Percentiles rank a stretch among this genome's conserved stretches.
phyloP scores from a whole-genome alignment of 2,329 filamentous ascomycete genomes.

The Atkinsonella texensis region DNA sequence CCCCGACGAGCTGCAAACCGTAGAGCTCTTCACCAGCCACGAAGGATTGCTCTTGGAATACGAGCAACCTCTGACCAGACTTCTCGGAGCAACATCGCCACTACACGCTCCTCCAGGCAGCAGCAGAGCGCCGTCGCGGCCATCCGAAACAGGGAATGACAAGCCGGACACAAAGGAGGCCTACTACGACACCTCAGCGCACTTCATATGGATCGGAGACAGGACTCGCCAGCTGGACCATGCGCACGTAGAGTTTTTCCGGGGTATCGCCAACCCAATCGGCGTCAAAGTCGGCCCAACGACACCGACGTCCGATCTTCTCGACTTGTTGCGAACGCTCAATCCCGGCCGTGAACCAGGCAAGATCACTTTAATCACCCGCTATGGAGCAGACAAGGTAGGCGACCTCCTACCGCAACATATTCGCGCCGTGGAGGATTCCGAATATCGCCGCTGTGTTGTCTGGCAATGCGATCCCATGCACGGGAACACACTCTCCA shows the following conservation, averaged over 20 bases:
- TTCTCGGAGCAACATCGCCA: slow-evolving; percentile 50
- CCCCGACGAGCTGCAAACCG: slow-evolving; percentile 72
- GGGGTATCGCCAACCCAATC: slow-evolving; percentile 89
- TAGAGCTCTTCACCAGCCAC: slow-evolving; percentile 91
- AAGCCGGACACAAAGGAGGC: slow-evolving; percentile 32
- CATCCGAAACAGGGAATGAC: slow-evolving; percentile 14
- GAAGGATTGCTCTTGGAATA: slow-evolving; percentile 92
- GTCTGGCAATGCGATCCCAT: slow-evolving; percentile 99
- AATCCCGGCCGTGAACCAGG: slow-evolving; percentile 75
- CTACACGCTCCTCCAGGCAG: not conserved
- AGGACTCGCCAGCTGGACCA: slow-evolving; percentile 87
- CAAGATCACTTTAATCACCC: slow-evolving; percentile 92
- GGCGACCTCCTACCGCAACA: slow-evolving; percentile 64
- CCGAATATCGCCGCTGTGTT: slow-evolving; percentile 53
- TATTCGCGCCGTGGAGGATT: slow-evolving; percentile 77
- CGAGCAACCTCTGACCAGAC: slow-evolving; percentile 74
- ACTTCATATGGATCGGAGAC: slow-evolving; percentile 98
- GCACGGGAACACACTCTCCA: slow-evolving; percentile 72
- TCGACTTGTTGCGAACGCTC: slow-evolving; percentile 68
- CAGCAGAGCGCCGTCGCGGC: slow-evolving; percentile 30
- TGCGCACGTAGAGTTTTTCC: slow-evolving; percentile 94
- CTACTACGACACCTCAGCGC: slow-evolving; percentile 89
- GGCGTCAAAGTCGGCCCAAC: slow-evolving; percentile 92
- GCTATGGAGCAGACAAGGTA: slow-evolving; percentile 77
- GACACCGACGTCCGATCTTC: slow-evolving; percentile 64